Base-by-base conservation (phyloP, 306 rosid species). In the Cercis canadensis region DNA sequence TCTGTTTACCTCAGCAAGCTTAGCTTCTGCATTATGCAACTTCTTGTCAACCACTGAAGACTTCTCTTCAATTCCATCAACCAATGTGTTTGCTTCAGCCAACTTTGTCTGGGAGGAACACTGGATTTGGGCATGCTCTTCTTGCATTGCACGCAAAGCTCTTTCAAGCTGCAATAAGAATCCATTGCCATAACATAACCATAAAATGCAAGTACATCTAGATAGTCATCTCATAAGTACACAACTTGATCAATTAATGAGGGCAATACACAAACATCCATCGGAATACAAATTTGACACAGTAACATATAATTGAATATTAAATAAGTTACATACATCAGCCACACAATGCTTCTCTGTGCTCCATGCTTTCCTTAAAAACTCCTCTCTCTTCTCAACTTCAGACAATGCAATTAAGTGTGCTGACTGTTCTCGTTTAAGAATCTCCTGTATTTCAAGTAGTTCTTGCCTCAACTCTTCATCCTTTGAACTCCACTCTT, bases 371-470 rank as follows among this genome's bases (percentile, higher is more conserved):
- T 63, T 87, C 80, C 85, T 89, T 80, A 86, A 65, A 77, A 84
- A 89, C 37, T 89, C 96, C 82, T 85, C 94, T 55, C 92, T 81
- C 70, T 80, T 87, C 64, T 81, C 82, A 49, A 80, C 90, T 80
- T 95, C 97, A 5, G 95, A 86, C 11, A 86, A 46, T 21, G 96
- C 87, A 67, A 94, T 83, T 13, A 91, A 65, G 81, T 94, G 90
- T 24, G 92, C 83, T 11, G 96, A 83, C 31, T 86, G 87, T 70
- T 91, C 96, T 16, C 97, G 90, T 36, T 94, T 87, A 46, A 91
- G 83, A 63, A 95, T 92, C 86, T 91, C 97, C 70, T 78, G 77
- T 58, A 86, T 91, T 80, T 89, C 99, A 8, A 78, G 81, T 43
- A 91, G 70, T 66, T 81, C 87, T 74, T 89, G 87, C 61, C 75